These are phyloP conservation scores for Trichosanthes cucumerina DNA, from an alignment of 306 rosid species.

Conservation along the genomic window DNA sequence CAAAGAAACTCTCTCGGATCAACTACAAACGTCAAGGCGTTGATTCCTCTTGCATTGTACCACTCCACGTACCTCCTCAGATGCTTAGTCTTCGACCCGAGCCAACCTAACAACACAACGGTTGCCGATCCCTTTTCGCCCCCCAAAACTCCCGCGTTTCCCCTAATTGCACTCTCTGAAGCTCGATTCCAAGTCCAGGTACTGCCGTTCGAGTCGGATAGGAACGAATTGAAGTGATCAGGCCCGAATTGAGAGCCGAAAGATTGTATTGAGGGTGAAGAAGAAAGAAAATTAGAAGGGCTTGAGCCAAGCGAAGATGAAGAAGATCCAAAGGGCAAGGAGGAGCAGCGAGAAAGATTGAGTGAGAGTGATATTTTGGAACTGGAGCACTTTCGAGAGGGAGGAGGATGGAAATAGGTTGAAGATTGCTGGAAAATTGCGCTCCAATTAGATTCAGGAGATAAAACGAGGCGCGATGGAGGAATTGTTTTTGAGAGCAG, in stretches of 20 bases:
- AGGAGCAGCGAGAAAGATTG: slow-evolving; percentile 25
- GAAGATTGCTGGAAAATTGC: slow-evolving; percentile 9
- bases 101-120: slow-evolving; percentile 86
- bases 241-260: slow-evolving; percentile 13
- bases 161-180: slow-evolving; percentile 10
- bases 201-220: slow-evolving; percentile 18
- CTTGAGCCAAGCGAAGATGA: slow-evolving; percentile 4
- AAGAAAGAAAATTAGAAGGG: slow-evolving; percentile 30
- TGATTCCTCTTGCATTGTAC: slow-evolving; percentile 65
- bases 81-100: slow-evolving; percentile 65
- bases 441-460: neutral
- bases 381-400: slow-evolving; percentile 2
- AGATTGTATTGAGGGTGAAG: slow-evolving; percentile 27
- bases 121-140: slow-evolving; percentile 21
- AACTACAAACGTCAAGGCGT: slow-evolving; percentile 59
- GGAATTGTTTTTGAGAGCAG: slow-evolving; percentile 24
- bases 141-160: slow-evolving; percentile 14
- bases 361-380: neutral
- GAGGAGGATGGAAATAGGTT: neutral
- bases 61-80: slow-evolving; percentile 71
- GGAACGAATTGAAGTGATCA: slow-evolving; percentile 14
- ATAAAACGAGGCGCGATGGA: neutral
- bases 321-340: slow-evolving; percentile 14
- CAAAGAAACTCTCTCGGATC: slow-evolving; percentile 43
- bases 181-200: slow-evolving; percentile 38